These are phyloP conservation scores for Cryphonectria parasitica DNA, from an alignment of 2,329 filamentous ascomycete genomes.

Conservation along the genomic window DNA sequence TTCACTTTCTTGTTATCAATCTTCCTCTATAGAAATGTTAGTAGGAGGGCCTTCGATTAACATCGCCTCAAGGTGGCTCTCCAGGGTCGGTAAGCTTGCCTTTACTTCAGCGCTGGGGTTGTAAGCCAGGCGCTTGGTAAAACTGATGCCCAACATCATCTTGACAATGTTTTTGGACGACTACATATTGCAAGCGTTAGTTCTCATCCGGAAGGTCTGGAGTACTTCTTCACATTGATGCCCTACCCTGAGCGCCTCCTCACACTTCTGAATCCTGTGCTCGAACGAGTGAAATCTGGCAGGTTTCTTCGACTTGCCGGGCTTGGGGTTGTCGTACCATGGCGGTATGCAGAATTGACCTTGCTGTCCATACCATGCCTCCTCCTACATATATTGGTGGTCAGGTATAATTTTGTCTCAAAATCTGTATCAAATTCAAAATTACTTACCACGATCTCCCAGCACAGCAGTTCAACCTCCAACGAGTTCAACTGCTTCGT, in stretches of 20 bases:
- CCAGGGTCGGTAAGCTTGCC: neutral
- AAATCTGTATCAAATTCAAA: neutral
- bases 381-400: neutral
- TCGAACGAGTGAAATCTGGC: neutral
- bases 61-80: neutral
- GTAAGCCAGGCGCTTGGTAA: constrained; percentile 1
- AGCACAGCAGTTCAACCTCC: neutral
- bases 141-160: neutral
- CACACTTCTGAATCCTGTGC: neutral
- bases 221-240: too few species aligned
- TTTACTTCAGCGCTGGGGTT: constrained; percentile 1
- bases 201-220: neutral
- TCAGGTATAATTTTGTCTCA: neutral
- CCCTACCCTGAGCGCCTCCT: neutral
- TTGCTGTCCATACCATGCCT: constrained; percentile 1
- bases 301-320: neutral
- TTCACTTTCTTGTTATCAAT: constrained; percentile 5
- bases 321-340: neutral
- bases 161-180: constrained; percentile 1
- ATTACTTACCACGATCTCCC: neutral
- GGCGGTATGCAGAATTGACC: neutral
- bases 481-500: neutral
- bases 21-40: neutral
- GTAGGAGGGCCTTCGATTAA: neutral
- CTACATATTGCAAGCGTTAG: neutral